Base-by-base conservation (phyloP, 2,329 filamentous ascomycete genomes). In the Fusarium sp. region DNA sequence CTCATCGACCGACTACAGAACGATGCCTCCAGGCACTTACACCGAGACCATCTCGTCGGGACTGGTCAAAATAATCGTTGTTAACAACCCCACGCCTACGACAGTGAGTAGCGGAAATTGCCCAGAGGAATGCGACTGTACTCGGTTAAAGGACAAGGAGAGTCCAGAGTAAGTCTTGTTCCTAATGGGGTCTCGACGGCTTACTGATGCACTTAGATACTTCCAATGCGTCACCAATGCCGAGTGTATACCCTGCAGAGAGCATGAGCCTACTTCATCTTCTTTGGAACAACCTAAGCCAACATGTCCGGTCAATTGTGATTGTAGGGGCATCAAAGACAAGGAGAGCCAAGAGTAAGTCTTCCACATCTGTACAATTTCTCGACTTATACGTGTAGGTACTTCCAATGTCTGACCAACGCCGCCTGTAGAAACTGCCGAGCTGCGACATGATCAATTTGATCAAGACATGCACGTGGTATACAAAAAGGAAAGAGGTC, bases 361-460 rank as follows among this genome's bases (percentile, higher is more conserved):
- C 6, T 1, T 7, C 5, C 1, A 12, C 1, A 7, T 2, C 3
- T 24, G 9, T 2, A 4, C 21, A 6, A 20, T 11, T 38, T 12
- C 6, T 10, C 12, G 21, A 6, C 45, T 67, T 19, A 67, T 30
- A 15, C 4, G 17, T 6, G 6, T 24, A 79, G 77, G 24, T 78
- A 70, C 45, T 77, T 78, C 12, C 77, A 78, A 26, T 79, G 78
- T 56, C 53, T 78, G 12, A 76, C 75, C 17, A 75, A 79, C 9
- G 70, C 72, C 7, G 62, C 67, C 10, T 79, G 77, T 39, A 57
- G 40, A 32, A 63, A 47, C 3, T 73, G 71, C 38, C 48, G 50
- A 17, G 28, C 40, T 7, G 48, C 23, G 39, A 45, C 19, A 6
- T 21, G 55, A 17, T 20, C 42, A 17, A 21, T 19, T 19, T 39